Conservation (phyloP, 345 rosid species). For the Brassica carinata region DNA sequence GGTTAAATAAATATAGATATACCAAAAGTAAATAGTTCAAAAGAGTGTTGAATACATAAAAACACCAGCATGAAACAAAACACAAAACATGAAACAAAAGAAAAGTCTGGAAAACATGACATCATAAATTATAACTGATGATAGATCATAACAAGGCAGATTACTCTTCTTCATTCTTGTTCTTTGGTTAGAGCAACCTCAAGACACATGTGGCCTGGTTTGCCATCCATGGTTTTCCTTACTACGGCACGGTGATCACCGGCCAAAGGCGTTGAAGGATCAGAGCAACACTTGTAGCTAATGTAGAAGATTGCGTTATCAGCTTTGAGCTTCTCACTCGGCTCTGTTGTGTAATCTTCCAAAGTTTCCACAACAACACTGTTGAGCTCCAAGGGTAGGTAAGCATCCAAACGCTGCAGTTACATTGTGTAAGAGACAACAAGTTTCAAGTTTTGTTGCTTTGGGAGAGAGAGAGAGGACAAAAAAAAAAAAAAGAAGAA, state of each 20-base stretch:
- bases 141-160: too few relatives aligned
- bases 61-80: too few relatives aligned
- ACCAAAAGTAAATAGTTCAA: too few relatives aligned
- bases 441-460: not conserved
- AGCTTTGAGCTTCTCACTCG: conserved; percentile 9
- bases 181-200: not conserved
- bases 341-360: not conserved
- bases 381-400: conserved; percentile 11
- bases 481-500: not conserved
- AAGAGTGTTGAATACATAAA: too few relatives aligned
- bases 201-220: conserved; percentile 15
- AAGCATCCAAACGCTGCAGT: not conserved
- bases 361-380: conserved; percentile 14
- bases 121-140: not conserved
- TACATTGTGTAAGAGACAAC: not conserved
- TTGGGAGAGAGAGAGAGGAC: not conserved
- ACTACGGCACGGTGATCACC: not conserved
- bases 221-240: conserved; percentile 24
- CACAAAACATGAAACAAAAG: too few relatives aligned
- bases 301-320: conserved; percentile 14
- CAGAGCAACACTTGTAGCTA: conserved; percentile 7
- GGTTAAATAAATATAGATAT: too few relatives aligned
- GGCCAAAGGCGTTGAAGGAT: not conserved
- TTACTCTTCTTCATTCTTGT: not conserved
- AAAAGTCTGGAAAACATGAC: too few relatives aligned